A percentile compares a stretch with the other conserved stretches of the same genome.
phyloP scores from a whole-genome alignment of 1,284 basidiomycete species.

The Boletus subluridellus region DNA sequence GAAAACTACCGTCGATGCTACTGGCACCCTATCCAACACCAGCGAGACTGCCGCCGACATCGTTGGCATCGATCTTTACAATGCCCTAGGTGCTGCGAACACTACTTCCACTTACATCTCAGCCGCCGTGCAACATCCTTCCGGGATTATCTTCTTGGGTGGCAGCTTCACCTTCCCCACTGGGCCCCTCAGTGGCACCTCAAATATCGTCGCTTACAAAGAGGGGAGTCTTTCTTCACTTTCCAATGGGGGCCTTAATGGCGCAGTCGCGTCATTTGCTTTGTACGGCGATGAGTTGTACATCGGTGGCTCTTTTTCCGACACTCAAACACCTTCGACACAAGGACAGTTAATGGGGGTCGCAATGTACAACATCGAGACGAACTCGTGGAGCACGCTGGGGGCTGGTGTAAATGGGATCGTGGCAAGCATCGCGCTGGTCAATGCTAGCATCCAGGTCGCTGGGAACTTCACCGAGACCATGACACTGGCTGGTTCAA shows the following conservation, averaged over 20 bases:
- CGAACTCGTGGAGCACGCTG: conserved; percentile 69
- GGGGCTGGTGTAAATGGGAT: conserved; percentile 74
- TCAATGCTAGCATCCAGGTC: conserved; percentile 56
- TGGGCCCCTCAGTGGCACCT: conserved; percentile 51
- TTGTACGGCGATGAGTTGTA: conserved; percentile 64
- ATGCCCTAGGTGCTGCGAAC: conserved; percentile 47
- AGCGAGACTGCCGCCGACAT: conserved; percentile 71
- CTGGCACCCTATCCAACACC: conserved; percentile 58
- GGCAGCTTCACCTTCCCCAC: conserved; percentile 71
- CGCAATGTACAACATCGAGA: conserved; percentile 71
- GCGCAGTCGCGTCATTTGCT: conserved; percentile 65
- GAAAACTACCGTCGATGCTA: conserved; percentile 49
- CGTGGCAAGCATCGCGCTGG: conserved; percentile 60
- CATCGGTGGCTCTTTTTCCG: conserved; percentile 83
- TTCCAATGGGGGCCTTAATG: conserved; percentile 67
- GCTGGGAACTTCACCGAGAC: conserved; percentile 74
- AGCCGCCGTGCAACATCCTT: conserved; percentile 62
- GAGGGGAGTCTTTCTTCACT: conserved; percentile 55
- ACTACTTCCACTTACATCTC: conserved; percentile 42
- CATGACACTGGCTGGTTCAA: conserved; percentile 38
- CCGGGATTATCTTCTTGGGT: conserved; percentile 68
- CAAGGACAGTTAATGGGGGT: conserved; percentile 59
- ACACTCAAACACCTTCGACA: conserved; percentile 56
- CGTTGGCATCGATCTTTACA: conserved; percentile 59
- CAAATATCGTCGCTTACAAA: conserved; percentile 75